Evolutionary conservation across 1,284 basidiomycete species (phyloP), one percentile per base, ranked within the genome.

Genomic region (Sporisorium graminicola): DNA sequence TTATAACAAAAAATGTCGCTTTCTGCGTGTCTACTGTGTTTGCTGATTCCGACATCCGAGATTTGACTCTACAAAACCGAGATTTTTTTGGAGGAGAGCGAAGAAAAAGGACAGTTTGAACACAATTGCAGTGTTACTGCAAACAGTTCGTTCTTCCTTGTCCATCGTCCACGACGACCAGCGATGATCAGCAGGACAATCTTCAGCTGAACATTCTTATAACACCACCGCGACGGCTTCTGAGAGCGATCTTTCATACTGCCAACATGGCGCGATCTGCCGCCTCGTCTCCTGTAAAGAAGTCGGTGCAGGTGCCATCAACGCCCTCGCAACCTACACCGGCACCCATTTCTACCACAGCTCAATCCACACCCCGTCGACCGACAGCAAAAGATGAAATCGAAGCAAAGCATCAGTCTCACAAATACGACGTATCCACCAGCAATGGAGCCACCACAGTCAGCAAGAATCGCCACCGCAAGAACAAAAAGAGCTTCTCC

Each of bases 181-280:
- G 49, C 18, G 20, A 20, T 18, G 49, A 50, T 50, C 16, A 49
- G 47, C 27, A 47, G 46, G 35, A 24, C 22, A 26, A n/a, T 22
- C 33, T 26, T 40, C 33, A 8, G 20, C 4, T 26, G 24, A 9
- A 16, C 40, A 33, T 18, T n/a, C 16, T 56, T 16, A 4, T 5
- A 18, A 5, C 16, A 14, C 18, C 18, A 5, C 5, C 37, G 20
- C 18, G 10, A 52, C 50, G 13, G 40, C 37, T 20, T 24, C n/a
- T 22, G 12, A 9, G 1, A 56, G 35, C 51, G n/a, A n/a, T n/a
- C n/a, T n/a, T n/a, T n/a, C n/a, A n/a, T 24, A 33, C 18, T n/a
- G 47, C 8, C 18, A 35, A 27, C 16, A 72, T 72, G 69, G 35
- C 56, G 5, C 59, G 59, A 55, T 72, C 69, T 9, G 60, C 69